Base-by-base conservation (phyloP, 2,329 filamentous ascomycete species). In the Botrytis pseudocinerea region DNA sequence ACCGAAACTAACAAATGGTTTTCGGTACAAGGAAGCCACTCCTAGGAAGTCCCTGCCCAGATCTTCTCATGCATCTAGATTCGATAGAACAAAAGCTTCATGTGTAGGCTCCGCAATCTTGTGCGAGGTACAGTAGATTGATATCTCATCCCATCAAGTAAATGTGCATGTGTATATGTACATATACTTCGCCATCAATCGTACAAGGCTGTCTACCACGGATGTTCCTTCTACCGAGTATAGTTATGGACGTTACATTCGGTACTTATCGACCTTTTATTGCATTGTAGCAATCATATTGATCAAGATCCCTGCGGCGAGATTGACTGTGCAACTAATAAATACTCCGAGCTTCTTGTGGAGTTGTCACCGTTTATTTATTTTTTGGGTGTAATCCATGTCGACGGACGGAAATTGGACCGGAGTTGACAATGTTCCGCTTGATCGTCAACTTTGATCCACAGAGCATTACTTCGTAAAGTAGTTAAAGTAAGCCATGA, bases 391-490 rank as follows among this genome's bases (percentile, higher is more conserved):
- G 42, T 60, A 14, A 72, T 61, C 42, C 63, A 60, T 46, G 40
- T 48, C 10, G 38, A 40, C 54, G 40, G 46, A 59, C 63, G 48
- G 70, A 69, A 35, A 72, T 60, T 72, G 70, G 42, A 48, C 48
- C 62, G 62, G 62, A 72, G 28, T 72, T 69, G 62, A 18, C 28
- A 54, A 54, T 38, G 60, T 2, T 57, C 65, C 65, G 64, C 48
- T n/a, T 40, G 35, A 42, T 68, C n/a, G n/a, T n/a, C 48, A 38
- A 66, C 22, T 35, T 35, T 48, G 44, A 66, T 66, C 63, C 63
- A 66, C 63, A 66, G 8, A 51, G 25, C 46, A 66, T 57, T 48
- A 57, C 35, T 69, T 69, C n/a, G 32, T 46, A 65, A 42, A 68
- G 48, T 68, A 42, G 35, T 69, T 57, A 32, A 69, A 59, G 42